These are phyloP conservation scores for Heliosperma pusillum DNA, from an alignment of 148 eudicot genomes.

Conservation along the genomic window DNA sequence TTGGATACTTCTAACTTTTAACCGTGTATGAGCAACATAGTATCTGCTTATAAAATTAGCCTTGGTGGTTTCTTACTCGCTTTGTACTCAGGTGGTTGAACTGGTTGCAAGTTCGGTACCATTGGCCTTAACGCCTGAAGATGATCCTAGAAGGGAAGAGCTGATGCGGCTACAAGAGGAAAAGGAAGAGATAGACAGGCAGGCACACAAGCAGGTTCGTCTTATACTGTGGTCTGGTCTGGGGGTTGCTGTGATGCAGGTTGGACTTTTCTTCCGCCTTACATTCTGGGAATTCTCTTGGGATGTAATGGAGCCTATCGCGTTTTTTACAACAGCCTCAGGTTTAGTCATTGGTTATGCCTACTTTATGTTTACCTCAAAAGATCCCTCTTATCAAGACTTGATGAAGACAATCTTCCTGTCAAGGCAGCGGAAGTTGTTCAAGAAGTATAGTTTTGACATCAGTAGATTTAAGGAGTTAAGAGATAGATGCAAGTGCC, in stretches of 20 bases:
- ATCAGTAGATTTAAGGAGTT: conserved; percentile 55
- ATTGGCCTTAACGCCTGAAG: conserved; percentile 73
- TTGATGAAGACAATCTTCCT: conserved; percentile 73
- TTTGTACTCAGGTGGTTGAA: conserved; percentile 67
- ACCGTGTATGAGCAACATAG: too few relatives aligned
- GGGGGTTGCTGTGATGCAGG: conserved; percentile 51
- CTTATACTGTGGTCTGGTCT: conserved; percentile 78
- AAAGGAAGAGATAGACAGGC: conserved; percentile 63
- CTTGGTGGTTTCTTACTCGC: neutral
- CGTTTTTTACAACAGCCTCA: conserved; percentile 68
- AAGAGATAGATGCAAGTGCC: conserved; percentile 51
- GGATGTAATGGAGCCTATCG: conserved; percentile 98
- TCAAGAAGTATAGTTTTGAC: conserved; percentile 69
- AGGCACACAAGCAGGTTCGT: conserved; percentile 84
- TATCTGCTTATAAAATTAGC: too few relatives aligned
- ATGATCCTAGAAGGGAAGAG: conserved; percentile 77
- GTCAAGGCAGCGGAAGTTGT: conserved; percentile 80
- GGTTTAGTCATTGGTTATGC: conserved; percentile 74
- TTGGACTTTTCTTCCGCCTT: conserved; percentile 80
- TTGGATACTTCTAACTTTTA: neutral
- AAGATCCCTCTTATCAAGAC: conserved; percentile 82
- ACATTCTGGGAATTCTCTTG: conserved; percentile 98
- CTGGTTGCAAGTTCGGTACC: conserved; percentile 84
- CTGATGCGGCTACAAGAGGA: conserved; percentile 51
- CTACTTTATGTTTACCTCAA: conserved; percentile 76